Evolutionary conservation across 2,329 filamentous ascomycete genomes (phyloP), one percentile per base, ranked within the genome.

Genomic region (Lecanicillium sp.): DNA sequence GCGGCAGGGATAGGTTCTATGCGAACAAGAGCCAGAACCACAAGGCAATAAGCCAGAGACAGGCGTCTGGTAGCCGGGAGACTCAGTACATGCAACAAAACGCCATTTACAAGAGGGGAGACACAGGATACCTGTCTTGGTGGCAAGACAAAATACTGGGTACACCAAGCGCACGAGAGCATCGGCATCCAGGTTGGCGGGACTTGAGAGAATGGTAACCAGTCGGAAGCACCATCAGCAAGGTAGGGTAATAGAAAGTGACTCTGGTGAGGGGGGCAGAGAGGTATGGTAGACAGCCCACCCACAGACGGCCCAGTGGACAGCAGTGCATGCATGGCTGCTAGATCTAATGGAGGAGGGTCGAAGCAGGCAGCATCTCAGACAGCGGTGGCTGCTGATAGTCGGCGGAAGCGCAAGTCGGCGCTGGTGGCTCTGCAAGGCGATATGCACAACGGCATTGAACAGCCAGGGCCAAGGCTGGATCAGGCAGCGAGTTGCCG

Each of bases 171-270:
- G 45, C 29, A 33, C 30, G 32, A 48, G 37, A 39, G 56, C 54
- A 44, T 55, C 56, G 48, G 53, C 55, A 63, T 56, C 62, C 59
- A 63, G 61, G 61, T 57, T 62, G 61, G 58, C 58, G 61, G 63
- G 60, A 62, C 60, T 46, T 52, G 51, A 52, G 51, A 38, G 30
- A 27, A 44, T 33, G 44, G 45, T 36, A 39, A 40, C 35, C 50
- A 51, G 54, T 55, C 51, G 6, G 6, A 7, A 11, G 32, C 14
- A 6, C 17, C 14, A 14, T 29, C 27, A 14, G 27, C 14, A 35
- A n/a, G 32, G 32, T n/a, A 15, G 12, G 32, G 21, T 10, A 14
- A n/a, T 20, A 15, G 5, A 23, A 19, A 27, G 26, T 32, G 44
- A n/a, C n/a, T n/a, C n/a, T 46, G 44, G 12, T 32, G 36, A 17